Evolutionary conservation across 2,329 filamentous ascomycete genomes (phyloP).

Genomic region (Aspergillus arachidicola): DNA sequence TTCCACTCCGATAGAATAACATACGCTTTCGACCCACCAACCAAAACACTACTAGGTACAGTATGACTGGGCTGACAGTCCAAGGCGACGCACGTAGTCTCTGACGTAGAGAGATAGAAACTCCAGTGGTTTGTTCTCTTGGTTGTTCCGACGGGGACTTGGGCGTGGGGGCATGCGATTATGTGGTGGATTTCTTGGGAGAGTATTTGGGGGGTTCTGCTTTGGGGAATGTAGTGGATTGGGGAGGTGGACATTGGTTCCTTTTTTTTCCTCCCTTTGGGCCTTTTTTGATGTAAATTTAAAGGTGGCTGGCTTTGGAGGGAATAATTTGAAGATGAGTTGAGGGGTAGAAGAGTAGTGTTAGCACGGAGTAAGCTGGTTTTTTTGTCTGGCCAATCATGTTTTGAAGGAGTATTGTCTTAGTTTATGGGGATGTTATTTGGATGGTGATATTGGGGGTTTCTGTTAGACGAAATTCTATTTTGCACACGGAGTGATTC

Average conservation of each 20-base stretch:
- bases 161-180: not conserved
- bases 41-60: not conserved
- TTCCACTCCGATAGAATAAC: not conserved
- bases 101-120: not conserved
- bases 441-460: not conserved
- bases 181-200: not conserved
- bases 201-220: not conserved
- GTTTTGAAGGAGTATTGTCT: too few species aligned
- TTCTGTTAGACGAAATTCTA: not conserved
- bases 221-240: not conserved
- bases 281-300: not conserved
- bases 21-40: not conserved
- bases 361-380: fast-evolving
- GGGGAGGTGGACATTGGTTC: not conserved
- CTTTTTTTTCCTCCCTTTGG: not conserved
- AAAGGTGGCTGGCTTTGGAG: too few species aligned
- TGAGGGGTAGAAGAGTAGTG: too few species aligned
- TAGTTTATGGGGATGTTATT: not conserved
- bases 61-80: not conserved
- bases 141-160: not conserved
- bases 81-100: not conserved
- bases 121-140: not conserved
- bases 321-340: too few species aligned
- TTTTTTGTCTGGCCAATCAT: not conserved
- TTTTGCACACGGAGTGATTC: not conserved